Base-by-base conservation (phyloP, 768 basidiomycete species). In the Hemileccinum rubropunctum region DNA sequence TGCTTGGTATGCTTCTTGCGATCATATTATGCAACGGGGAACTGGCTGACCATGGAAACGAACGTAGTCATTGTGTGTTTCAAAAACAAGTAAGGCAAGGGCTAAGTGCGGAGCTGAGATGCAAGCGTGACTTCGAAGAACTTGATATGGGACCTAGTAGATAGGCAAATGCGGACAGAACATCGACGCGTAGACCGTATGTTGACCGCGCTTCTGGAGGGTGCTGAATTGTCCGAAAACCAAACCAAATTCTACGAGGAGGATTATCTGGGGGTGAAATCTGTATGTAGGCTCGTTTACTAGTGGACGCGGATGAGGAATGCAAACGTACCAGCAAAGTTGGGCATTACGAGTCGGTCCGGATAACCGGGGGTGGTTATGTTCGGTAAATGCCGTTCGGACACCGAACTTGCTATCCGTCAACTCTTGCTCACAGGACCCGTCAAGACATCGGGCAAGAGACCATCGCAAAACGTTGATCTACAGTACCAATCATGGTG, bases 41-140 rank as follows among this genome's bases (percentile, higher is more conserved):
- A 23, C 23, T 23, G 23, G 6, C 30, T n/a, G 15, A 86, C 87
- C 84, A 62, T 88, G 87, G 63, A 89, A 90, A 46, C 88, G 81
- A 50, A 89, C 80, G 54, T 80, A 85, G 65, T 89, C 84, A 58
- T 86, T 86, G 52, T 80, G 78, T 10, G 83, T 91, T 68, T 91
- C 88, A n/a, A 83, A 54, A n/a, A 88, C 75, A 10, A 91, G 75
- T 28, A 89, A 65, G 67, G 3, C 28, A 89, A 65, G 67, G 3
- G 88, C 89, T 88, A 20, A 49, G 40, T 17, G 42, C 45, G 46
- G 11, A 23, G 11, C 14, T 6, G 35, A 34, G 37, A 35, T 15
- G 33, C 51, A 17, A 48, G 21, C 20, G 44, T 43, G 13, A 35
- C 23, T 23, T 3, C 3, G 23, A 23, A 23, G 23, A 23, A 90